Evolutionary conservation across 768 basidiomycete species (phyloP).

Genomic region (Tylopilus sp.): DNA sequence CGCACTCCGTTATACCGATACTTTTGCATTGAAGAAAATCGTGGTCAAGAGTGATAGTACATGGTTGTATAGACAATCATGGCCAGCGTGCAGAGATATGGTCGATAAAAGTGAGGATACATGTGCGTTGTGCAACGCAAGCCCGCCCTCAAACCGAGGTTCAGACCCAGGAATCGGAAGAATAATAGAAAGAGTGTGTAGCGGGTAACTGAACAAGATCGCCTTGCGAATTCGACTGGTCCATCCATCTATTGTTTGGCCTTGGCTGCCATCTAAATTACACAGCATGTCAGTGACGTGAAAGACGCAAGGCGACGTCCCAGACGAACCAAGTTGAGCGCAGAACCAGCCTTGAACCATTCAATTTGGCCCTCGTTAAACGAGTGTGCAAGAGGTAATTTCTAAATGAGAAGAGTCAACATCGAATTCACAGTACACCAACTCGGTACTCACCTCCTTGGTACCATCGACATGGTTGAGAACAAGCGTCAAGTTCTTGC

Average conservation of each 20-base stretch:
- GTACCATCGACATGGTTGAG: conserved; percentile 82
- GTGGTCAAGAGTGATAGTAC: conserved; percentile 24
- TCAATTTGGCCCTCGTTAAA: conserved; percentile 97
- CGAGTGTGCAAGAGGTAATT: conserved; percentile 81
- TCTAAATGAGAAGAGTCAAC: conserved; percentile 35
- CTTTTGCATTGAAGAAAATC: conserved; percentile 2
- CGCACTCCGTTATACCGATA: conserved; percentile 2
- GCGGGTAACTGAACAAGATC: background rate
- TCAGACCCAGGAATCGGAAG: background rate
- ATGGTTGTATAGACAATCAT: conserved; percentile 19
- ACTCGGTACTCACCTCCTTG: conserved; percentile 47
- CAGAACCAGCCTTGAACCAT: conserved; percentile 98
- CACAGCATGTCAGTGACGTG: background rate
- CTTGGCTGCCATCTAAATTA: conserved; percentile 61
- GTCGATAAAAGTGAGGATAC: background rate
- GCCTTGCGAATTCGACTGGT: background rate
- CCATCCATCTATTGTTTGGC: conserved; percentile 42
- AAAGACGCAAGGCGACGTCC: background rate
- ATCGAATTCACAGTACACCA: background rate
- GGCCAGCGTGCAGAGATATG: conserved; percentile 7
- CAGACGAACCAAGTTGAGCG: conserved; percentile 75
- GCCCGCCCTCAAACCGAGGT: no score
- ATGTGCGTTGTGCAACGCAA: background rate
- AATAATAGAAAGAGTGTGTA: conserved; percentile 2
- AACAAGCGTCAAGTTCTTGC: conserved; percentile 82